Percentiles rank a stretch among this genome's conserved stretches.
Evolutionary conservation across 352 stramenopile genomes (phyloP).

Genomic region (Globisporangium ultimum): DNA sequence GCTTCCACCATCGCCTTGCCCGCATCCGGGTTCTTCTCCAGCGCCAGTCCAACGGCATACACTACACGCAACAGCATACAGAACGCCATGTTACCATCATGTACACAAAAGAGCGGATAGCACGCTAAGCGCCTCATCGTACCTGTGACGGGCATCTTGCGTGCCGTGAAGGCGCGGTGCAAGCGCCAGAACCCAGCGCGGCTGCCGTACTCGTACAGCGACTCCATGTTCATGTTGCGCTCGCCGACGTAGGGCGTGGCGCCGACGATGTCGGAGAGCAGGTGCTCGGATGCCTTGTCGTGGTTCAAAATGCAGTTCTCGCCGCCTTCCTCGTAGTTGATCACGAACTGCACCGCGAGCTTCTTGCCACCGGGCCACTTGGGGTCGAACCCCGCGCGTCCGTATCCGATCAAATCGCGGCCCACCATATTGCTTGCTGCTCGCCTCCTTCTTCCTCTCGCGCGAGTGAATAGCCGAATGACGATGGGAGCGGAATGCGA

Average conservation of each 20-base stretch:
- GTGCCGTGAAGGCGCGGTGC: constrained; percentile 88
- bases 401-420: constrained; percentile 90
- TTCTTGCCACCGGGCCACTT: constrained; percentile 84
- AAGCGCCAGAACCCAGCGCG: constrained; percentile 94
- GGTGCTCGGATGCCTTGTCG: constrained; percentile 85
- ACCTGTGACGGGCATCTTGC: constrained; percentile 84
- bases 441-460: background rate
- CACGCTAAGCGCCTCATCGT: background rate
- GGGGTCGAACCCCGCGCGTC: constrained; percentile 55
- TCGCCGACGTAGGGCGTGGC: constrained; percentile 64
- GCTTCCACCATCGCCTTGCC: constrained; percentile 90
- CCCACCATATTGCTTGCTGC: constrained; percentile 7
- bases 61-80: constrained; percentile 30
- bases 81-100: background rate
- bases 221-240: constrained; percentile 94
- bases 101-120: background rate
- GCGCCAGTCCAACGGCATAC: constrained; percentile 92
- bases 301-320: constrained; percentile 93
- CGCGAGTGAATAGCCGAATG: background rate
- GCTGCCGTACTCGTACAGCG: constrained; percentile 95
- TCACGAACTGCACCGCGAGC: constrained; percentile 92
- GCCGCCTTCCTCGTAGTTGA: constrained; percentile 97
- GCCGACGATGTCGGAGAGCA: constrained; percentile 93
- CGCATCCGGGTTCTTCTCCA: constrained; percentile 92
- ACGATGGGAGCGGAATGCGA: background rate